These are phyloP conservation scores for Trichosporon sp. DNA, from an alignment of 1,284 basidiomycete genomes.

Conservation along the genomic window DNA sequence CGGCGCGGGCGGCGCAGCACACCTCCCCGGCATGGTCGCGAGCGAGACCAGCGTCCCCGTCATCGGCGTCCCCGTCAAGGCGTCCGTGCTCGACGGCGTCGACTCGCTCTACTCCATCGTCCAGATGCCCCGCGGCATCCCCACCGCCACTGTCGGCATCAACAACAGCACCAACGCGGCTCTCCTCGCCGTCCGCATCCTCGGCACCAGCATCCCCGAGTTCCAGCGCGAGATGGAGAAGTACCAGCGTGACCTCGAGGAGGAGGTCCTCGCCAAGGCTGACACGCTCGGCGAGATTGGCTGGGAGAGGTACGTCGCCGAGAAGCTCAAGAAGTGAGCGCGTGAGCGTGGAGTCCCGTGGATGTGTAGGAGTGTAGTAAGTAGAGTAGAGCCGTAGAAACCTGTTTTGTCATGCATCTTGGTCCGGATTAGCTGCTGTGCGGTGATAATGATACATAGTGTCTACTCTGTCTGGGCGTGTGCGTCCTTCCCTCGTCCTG, in stretches of 20 bases:
- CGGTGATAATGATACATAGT: neutral
- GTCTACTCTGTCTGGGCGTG: neutral
- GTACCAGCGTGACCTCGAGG: constrained; percentile 71
- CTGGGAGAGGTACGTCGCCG: constrained; percentile 71
- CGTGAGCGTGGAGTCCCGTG: neutral
- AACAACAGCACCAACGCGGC: constrained; percentile 94
- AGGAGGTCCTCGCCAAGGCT: constrained; percentile 80
- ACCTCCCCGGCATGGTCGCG: constrained; percentile 97
- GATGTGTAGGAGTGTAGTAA: neutral
- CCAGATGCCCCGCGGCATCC: constrained; percentile 99
- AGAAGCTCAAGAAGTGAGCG: constrained; percentile 50
- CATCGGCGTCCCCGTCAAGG: constrained; percentile 95
- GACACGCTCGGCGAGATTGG: constrained; percentile 70
- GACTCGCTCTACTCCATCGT: constrained; percentile 96
- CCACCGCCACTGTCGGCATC: constrained; percentile 95
- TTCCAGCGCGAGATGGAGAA: constrained; percentile 66
- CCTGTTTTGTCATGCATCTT: neutral
- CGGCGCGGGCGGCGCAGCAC: constrained; percentile 94
- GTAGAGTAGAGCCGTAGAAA: neutral
- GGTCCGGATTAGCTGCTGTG: neutral
- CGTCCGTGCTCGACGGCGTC: constrained; percentile 87
- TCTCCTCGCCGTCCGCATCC: constrained; percentile 82
- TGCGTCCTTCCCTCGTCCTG: neutral
- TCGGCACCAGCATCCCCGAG: constrained; percentile 67
- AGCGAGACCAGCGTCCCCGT: constrained; percentile 89